A percentile compares a stretch with the other conserved stretches of the same genome.
phyloP scores from a whole-genome alignment of 2,329 filamentous ascomycete species.

The Aspergillus persii region DNA sequence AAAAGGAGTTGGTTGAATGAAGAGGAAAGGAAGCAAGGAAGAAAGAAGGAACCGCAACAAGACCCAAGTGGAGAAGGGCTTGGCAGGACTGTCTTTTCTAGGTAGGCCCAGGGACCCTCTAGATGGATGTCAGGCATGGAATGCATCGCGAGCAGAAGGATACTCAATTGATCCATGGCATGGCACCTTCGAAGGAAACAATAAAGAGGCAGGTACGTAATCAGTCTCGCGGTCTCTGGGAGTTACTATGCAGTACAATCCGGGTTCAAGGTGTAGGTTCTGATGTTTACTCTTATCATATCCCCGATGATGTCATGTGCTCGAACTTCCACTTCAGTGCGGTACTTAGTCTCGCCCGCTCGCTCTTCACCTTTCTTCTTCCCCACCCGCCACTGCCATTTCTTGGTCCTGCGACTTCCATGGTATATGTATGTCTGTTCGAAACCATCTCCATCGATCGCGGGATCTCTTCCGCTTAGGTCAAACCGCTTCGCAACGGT shows the following conservation, averaged over 20 bases:
- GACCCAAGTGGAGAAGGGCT: conserved; percentile 15
- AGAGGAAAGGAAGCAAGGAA: background rate
- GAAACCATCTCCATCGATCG: conserved; percentile 13
- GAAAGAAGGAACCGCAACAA: conserved; percentile 7
- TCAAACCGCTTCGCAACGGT: conserved; percentile 46
- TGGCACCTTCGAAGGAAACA: background rate
- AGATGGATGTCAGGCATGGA: background rate
- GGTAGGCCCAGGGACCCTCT: background rate
- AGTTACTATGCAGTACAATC: background rate
- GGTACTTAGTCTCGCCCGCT: background rate
- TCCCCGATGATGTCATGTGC: background rate
- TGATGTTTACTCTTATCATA: background rate
- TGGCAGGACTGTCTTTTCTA: conserved; percentile 6
- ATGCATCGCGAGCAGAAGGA: background rate
- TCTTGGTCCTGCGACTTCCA: background rate
- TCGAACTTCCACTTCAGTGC: background rate
- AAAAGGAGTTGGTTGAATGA: background rate
- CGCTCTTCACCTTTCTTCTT: background rate
- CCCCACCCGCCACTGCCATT: background rate
- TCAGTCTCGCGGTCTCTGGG: background rate
- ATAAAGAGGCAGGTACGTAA: background rate
- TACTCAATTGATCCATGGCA: too few relatives aligned
- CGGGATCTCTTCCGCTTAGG: conserved; percentile 32
- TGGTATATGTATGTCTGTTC: conserved; percentile 26
- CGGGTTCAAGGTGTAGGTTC: too few relatives aligned